Base-by-base conservation (phyloP, 192 early-diverging fungal genomes). In the Coemansia sp. region DNA sequence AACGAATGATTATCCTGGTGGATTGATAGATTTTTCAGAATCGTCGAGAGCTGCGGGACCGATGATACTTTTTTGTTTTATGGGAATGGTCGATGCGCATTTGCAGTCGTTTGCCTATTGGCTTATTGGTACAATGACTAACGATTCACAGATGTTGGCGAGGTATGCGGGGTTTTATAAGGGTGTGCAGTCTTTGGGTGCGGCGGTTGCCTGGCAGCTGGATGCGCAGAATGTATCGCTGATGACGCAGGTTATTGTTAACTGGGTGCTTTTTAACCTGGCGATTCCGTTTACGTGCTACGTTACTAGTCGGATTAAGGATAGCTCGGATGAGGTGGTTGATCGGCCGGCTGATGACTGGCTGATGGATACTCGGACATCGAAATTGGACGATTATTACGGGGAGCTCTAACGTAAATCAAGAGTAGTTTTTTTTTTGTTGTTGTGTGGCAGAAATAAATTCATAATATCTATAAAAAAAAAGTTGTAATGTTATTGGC, bases 121-220 rank as follows among this genome's bases (percentile, higher is more conserved):
- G 90, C 67, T 93, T 17, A 87, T 93, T 74, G 92, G 91, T 37
- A 86, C 92, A 34, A 75, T 91, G 78, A 88, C 91, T 33, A 92
- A 92, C 70, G 90, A 93, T 69, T 75, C 85, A 37, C 83, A 83
- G 37, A 73, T 78, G 64, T 68, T 86, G 45, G 84, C 89, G 11
- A 75, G 88, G 52, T 90, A 86, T 71, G 86, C 87, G 34, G 92
- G 90, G 51, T 91, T 88, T 83, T 93, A 93, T 86, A 93, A 93
- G 86, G 88, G 85, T 45, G 85, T 91, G 51, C 56, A 58, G 56
- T 58, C 56, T 89, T 81, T 84, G 59, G 87, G 82, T 20, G 84
- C 71, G 58, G 92, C 88, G 58, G 75, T 90, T 58, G 79, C 86
- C 0, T 86, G 87, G 82, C 85, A 86, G 57, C 73, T 89, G 59